These are phyloP conservation scores for Talaromyces rugulosus DNA, from an alignment of 2,329 filamentous ascomycete species.

Conservation along the genomic window DNA sequence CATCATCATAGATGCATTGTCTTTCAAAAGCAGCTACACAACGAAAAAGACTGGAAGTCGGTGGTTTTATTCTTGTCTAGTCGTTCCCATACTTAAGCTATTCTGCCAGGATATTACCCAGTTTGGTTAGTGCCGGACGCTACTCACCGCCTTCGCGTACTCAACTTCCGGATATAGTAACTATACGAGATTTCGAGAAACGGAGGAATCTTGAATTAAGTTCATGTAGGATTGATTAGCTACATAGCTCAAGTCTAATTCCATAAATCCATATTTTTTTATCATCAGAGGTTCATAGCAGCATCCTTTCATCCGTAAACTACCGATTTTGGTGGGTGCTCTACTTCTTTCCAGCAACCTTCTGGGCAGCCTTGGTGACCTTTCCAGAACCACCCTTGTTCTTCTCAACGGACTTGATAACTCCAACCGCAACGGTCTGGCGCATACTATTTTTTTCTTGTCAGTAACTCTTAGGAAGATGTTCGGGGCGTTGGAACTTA, in stretches of 20 bases:
- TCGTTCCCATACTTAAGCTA: too few species aligned
- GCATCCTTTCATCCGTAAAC: not conserved
- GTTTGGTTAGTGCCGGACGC: too few species aligned
- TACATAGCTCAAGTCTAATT: conserved; percentile 5
- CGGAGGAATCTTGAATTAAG: not conserved
- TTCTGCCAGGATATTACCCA: too few species aligned
- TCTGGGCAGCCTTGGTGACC: conserved; percentile 59
- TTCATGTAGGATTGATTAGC: not conserved
- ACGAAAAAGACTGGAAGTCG: too few species aligned
- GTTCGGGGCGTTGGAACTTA: not conserved
- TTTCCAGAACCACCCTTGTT: conserved; percentile 54
- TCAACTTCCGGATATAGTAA: too few species aligned
- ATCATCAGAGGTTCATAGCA: not conserved
- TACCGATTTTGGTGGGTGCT: conserved; percentile 9
- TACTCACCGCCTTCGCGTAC: too few species aligned
- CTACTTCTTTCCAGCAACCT: conserved; percentile 69
- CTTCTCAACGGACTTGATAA: conserved; percentile 86
- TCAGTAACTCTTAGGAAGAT: not conserved
- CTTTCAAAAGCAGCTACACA: too few species aligned
- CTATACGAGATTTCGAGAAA: not conserved
- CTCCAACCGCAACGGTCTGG: conserved; percentile 71
- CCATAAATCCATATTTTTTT: conserved; percentile 1
- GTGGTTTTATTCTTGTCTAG: too few species aligned
- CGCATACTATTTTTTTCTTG: conserved; percentile 54
- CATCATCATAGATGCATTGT: not conserved